A percentile compares a stretch with the other conserved stretches of the same genome.
phyloP scores from a whole-genome alignment of 257 asterid genomes.

The Haberlea rhodopensis region DNA sequence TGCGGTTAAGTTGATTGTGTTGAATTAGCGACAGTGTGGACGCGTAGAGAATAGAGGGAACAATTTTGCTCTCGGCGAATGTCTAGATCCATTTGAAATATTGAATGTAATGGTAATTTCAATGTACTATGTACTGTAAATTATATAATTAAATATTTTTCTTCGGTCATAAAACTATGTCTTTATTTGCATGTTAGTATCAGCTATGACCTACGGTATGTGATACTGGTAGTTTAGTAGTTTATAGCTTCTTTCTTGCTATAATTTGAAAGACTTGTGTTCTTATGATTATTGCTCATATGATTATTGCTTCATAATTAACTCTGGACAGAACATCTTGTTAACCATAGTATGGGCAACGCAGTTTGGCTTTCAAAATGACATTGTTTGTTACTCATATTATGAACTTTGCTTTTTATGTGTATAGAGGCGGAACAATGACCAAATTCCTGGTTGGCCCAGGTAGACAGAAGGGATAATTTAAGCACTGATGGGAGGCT shows the following conservation, averaged over 20 bases:
- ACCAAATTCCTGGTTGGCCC: conserved; percentile 37
- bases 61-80: too few relatives aligned
- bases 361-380: conserved; percentile 15
- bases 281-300: not conserved
- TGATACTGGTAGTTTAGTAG: not conserved
- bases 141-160: too few relatives aligned
- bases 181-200: conserved; percentile 1
- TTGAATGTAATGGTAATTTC: not conserved
- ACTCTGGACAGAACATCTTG: not conserved
- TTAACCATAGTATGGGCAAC: not conserved
- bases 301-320: conserved; percentile 11
- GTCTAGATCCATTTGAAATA: not conserved
- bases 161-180: not conserved
- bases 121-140: not conserved
- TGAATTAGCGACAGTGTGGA: not conserved
- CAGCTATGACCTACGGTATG: not conserved
- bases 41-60: not conserved
- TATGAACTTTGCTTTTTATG: conserved; percentile 15
- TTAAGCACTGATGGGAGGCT: conserved; percentile 66
- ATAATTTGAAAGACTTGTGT: not conserved
- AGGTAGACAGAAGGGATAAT: conserved; percentile 40
- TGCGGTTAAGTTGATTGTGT: not conserved
- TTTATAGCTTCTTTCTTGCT: not conserved
- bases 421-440: conserved; percentile 47
- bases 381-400: not conserved